phyloP scores from a whole-genome alignment of 129 eudicot species.

The Artemisia tridentata region DNA sequence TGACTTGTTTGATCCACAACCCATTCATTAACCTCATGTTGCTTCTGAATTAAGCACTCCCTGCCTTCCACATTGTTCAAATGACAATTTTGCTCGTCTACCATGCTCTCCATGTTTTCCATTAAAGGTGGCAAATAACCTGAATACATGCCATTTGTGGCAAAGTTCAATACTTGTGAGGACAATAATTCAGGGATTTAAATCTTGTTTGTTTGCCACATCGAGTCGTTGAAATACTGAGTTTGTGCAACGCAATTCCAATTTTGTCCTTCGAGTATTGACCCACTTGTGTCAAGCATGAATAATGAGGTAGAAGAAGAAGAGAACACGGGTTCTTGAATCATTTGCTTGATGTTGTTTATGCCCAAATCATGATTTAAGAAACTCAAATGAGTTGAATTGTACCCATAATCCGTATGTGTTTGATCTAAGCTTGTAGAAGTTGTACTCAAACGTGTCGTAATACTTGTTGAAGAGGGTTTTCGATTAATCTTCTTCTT shows the following conservation, averaged over 20 bases:
- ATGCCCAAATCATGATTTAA: conserved; percentile 45
- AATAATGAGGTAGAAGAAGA: conserved; percentile 49
- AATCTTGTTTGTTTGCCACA: conserved; percentile 48
- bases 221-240: conserved; percentile 35
- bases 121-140: conserved; percentile 51
- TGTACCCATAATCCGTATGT: conserved; percentile 31
- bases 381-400: conserved; percentile 41
- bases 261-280: conserved; percentile 30
- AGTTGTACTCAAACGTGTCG: conserved; percentile 31
- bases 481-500: conserved; percentile 80
- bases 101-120: conserved; percentile 48
- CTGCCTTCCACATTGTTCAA: conserved; percentile 44
- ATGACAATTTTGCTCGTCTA: conserved; percentile 39
- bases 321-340: conserved; percentile 33
- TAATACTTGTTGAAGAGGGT: conserved; percentile 36
- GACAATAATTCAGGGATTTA: conserved; percentile 25
- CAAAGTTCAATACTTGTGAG: conserved; percentile 22
- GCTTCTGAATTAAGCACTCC: conserved; percentile 50
- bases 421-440: conserved; percentile 21
- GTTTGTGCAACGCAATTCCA: conserved; percentile 24
- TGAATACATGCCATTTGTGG: conserved; percentile 38
- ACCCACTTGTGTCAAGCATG: conserved; percentile 63
- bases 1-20: conserved; percentile 46
- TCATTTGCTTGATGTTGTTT: conserved; percentile 39
- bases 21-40: conserved; percentile 63